Conservation (phyloP, 805 yeast species). For the Cyberlindnera xishuangbannaensis region DNA sequence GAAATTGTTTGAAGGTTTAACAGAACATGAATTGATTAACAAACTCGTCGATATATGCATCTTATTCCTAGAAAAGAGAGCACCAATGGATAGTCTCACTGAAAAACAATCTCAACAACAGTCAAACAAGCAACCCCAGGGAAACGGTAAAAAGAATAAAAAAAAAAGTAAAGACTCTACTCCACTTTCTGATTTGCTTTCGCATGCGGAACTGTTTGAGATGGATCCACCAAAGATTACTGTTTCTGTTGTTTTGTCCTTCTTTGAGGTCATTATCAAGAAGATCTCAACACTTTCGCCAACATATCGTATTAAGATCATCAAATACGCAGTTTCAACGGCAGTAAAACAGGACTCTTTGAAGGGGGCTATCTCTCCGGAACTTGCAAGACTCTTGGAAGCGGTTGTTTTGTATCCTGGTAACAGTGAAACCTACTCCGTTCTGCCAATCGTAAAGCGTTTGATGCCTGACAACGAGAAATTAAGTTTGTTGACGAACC, state of each 20-base stretch:
- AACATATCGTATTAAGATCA: conserved; percentile 56
- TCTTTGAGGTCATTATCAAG: conserved; percentile 44
- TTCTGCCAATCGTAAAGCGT: conserved; percentile 63
- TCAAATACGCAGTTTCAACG: conserved; percentile 36
- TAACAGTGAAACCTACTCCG: conserved; percentile 47
- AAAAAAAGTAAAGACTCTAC: conserved; percentile 37
- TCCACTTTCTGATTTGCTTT: conserved; percentile 61
- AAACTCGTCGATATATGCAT: conserved; percentile 57
- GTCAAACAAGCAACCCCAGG: conserved; percentile 24
- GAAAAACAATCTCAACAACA: conserved; percentile 28
- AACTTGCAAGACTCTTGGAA: conserved; percentile 38
- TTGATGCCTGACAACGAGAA: conserved; percentile 44
- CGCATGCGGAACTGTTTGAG: conserved; percentile 55
- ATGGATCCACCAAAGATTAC: conserved; percentile 36
- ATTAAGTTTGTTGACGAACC: conserved; percentile 60
- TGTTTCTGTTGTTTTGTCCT: conserved; percentile 27
- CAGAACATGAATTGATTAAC: conserved; percentile 47
- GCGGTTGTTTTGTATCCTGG: conserved; percentile 67
- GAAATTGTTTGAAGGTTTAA: conserved; percentile 33
- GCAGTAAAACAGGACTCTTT: conserved; percentile 28
- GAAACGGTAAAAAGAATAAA: conserved; percentile 31
- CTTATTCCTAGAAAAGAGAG: conserved; percentile 30
- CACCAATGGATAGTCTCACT: conserved; percentile 25
- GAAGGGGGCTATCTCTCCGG: conserved; percentile 24
- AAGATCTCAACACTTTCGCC: conserved; percentile 48